Percentiles rank a stretch among this genome's conserved stretches.
phyloP scores from a whole-genome alignment of 2,329 filamentous ascomycete genomes.

The Diaporthe sp. region DNA sequence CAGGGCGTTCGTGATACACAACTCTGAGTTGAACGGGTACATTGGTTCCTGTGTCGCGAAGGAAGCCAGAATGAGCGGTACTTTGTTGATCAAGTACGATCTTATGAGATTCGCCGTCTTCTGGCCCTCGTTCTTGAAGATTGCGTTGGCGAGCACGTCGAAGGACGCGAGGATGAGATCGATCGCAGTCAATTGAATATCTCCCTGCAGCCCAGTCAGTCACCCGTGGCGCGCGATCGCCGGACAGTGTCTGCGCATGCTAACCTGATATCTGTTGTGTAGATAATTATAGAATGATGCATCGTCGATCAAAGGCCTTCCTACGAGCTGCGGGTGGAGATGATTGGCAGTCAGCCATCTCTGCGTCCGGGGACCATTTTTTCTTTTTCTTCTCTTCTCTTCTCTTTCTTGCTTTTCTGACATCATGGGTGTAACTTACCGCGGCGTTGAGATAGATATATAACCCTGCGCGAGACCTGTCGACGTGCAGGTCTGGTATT shows the following conservation, averaged over 20 bases:
- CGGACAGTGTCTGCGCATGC: constrained; percentile 36
- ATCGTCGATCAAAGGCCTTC: constrained; percentile 87
- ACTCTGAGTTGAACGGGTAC: constrained; percentile 82
- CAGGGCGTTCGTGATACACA: constrained; percentile 79
- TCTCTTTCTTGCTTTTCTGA: neutral
- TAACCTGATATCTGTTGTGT: constrained; percentile 85
- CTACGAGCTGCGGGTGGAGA: constrained; percentile 73
- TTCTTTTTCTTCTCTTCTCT: neutral
- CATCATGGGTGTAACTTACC: constrained; percentile 59
- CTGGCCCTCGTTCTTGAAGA: constrained; percentile 74
- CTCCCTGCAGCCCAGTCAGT: constrained; percentile 67
- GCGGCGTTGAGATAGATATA: constrained; percentile 89
- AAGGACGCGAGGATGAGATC: constrained; percentile 92
- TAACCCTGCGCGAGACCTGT: constrained; percentile 84
- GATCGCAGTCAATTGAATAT: constrained; percentile 81
- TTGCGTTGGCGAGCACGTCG: constrained; percentile 88
- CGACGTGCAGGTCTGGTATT: constrained; percentile 75
- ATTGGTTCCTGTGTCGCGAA: constrained; percentile 68
- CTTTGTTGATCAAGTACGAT: constrained; percentile 85
- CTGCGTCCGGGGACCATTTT: constrained; percentile 47
- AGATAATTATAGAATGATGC: constrained; percentile 82
- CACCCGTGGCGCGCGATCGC: neutral
- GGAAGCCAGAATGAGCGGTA: constrained; percentile 68
- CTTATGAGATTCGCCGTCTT: constrained; percentile 80
- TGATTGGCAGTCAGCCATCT: neutral